Evolutionary conservation across 78 protist genomes (phyloP).

Genomic region (Mantamonas sphyraenae): DNA sequence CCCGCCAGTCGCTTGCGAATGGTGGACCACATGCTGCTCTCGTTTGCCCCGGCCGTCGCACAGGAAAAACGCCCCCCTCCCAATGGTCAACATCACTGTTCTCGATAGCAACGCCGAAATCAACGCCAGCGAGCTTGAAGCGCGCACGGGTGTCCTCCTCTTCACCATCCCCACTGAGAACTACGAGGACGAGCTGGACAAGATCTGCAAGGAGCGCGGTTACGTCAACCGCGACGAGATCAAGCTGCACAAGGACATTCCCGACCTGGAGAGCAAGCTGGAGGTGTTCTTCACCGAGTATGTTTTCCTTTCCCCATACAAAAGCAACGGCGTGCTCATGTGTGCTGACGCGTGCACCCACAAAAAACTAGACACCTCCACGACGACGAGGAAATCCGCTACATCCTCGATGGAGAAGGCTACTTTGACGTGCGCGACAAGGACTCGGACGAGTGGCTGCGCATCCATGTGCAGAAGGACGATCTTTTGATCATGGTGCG

Average conservation of each 20-base stretch:
- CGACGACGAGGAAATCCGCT: conserved; percentile 84
- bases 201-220: conserved; percentile 36
- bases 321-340: not conserved
- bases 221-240: conserved; percentile 52
- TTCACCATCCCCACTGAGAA: too few species aligned
- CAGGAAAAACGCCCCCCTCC: too few species aligned
- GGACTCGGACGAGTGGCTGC: conserved; percentile 61
- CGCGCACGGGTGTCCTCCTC: too few species aligned
- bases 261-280: not conserved
- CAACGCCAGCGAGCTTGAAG: too few species aligned
- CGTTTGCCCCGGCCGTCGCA: too few species aligned
- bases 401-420: conserved; percentile 72
- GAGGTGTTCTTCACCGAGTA: not conserved
- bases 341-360: not conserved
- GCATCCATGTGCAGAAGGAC: conserved; percentile 51
- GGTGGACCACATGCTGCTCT: too few species aligned
- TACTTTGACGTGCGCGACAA: conserved; percentile 77
- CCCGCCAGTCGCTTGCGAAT: too few species aligned
- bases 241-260: not conserved
- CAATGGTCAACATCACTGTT: too few species aligned
- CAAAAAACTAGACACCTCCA: conserved; percentile 60
- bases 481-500: conserved; percentile 66
- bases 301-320: not conserved
- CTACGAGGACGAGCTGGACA: conserved; percentile 23
- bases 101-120: too few species aligned